Evolutionary conservation across 225 moss, liverwort and hornwort genomes (phyloP).

Genomic region (Antitrichia curtipendula): DNA sequence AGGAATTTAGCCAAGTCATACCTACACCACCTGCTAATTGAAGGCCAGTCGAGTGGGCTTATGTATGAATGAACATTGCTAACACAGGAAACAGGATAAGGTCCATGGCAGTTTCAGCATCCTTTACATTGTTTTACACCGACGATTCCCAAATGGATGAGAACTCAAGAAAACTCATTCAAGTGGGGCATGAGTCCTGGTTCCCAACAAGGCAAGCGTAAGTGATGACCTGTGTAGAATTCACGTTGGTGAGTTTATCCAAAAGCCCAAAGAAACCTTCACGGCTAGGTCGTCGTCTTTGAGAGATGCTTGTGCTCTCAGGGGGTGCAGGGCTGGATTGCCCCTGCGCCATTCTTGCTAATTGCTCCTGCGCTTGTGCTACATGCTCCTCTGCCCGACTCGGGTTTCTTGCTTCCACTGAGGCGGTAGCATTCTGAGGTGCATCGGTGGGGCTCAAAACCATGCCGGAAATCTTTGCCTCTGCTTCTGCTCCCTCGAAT

Average conservation of each 20-base stretch:
- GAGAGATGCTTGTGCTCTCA: conserved; percentile 5
- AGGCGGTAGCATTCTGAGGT: conserved; percentile 31
- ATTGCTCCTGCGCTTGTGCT: conserved; percentile 7
- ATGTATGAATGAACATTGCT: not conserved
- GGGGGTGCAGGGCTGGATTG: not conserved
- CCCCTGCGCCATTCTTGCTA: conserved; percentile 4
- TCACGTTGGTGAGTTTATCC: conserved; percentile 38
- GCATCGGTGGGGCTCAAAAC: conserved; percentile 45
- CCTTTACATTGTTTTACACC: not conserved
- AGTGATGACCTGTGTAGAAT: conserved; percentile 17
- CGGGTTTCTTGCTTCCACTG: conserved; percentile 28
- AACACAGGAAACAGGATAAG: not conserved
- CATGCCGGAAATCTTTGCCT: conserved; percentile 42
- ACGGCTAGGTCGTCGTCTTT: not conserved
- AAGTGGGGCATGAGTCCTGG: not conserved
- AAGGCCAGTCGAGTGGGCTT: not conserved
- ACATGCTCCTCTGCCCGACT: conserved; percentile 9
- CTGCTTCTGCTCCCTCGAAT: conserved; percentile 46
- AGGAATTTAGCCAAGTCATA: not conserved
- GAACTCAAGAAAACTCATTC: not conserved
- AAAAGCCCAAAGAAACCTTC: conserved; percentile 53
- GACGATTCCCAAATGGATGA: not conserved
- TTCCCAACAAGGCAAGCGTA: not conserved
- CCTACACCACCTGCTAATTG: not conserved
- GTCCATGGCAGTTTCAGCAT: not conserved